phyloP scores from a whole-genome alignment of 2,329 filamentous ascomycete species.

The Fusarium sp. region DNA sequence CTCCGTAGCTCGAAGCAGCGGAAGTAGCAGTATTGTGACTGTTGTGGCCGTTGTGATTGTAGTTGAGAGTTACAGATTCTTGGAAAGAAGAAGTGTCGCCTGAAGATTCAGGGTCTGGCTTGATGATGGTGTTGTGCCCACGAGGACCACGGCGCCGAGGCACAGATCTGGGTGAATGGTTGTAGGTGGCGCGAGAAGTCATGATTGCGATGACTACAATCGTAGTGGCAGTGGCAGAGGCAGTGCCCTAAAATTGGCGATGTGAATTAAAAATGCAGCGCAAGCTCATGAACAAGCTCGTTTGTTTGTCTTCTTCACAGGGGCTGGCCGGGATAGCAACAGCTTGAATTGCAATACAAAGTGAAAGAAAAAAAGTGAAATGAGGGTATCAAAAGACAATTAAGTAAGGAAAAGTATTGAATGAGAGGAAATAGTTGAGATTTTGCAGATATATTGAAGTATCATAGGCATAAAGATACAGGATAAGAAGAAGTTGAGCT shows the following conservation, averaged over 20 bases:
- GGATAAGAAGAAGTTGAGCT: conserved; percentile 15
- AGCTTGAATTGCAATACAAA: background rate
- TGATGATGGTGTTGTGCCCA: conserved; percentile 34
- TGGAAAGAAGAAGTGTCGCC: conserved; percentile 22
- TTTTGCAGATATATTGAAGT: conserved; percentile 1
- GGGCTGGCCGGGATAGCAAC: background rate
- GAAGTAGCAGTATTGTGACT: conserved; percentile 16
- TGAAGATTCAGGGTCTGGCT: conserved; percentile 46
- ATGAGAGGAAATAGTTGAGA: background rate
- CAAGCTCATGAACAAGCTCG: conserved; percentile 9
- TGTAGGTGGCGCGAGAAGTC: conserved; percentile 31
- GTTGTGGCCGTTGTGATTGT: background rate
- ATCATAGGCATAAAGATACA: conserved; percentile 18
- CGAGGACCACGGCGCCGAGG: conserved; percentile 44
- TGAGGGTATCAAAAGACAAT: conserved; percentile 11
- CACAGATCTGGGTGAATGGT: conserved; percentile 37
- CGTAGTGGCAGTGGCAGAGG: background rate
- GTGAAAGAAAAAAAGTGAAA: background rate
- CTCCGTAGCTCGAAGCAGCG: conserved; percentile 40
- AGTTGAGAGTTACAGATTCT: conserved; percentile 33
- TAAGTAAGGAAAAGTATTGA: background rate
- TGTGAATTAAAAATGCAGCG: background rate
- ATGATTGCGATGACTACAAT: conserved; percentile 18
- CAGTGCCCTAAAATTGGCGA: background rate
- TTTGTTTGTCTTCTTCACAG: conserved; percentile 18